phyloP scores from a whole-genome alignment of 352 stramenopile species.

The Thalassiosira oceanica region DNA sequence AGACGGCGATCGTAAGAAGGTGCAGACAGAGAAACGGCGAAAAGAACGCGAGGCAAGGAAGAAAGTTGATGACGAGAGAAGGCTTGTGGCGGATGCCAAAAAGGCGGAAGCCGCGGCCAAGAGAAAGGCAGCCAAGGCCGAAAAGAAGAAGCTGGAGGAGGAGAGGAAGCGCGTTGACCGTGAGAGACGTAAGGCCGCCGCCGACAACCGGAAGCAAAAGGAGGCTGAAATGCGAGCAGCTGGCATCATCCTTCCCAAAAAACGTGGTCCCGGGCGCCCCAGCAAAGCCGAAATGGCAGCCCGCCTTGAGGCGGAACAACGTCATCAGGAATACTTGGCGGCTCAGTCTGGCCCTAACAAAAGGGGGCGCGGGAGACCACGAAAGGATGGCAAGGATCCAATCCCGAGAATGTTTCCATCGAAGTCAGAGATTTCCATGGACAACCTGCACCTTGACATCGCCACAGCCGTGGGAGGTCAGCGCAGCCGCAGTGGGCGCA shows the following conservation, averaged over 20 bases:
- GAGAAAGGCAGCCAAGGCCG: conserved; percentile 2
- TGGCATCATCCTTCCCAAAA: conserved; percentile 7
- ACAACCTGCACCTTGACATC: conserved; percentile 11
- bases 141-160: conserved; percentile 20
- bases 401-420: conserved; percentile 24
- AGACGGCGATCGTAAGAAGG: too few species aligned
- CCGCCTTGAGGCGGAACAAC: conserved; percentile 5
- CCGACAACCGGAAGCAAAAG: conserved; percentile 8
- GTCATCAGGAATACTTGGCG: neutral
- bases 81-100: conserved; percentile 17
- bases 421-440: conserved; percentile 26
- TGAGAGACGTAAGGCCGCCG: conserved; percentile 6
- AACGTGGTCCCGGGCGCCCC: conserved; percentile 10
- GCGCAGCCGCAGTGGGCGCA: conserved; percentile 67
- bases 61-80: conserved; percentile 30
- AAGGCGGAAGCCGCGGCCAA: conserved; percentile 21
- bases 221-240: conserved; percentile 9
- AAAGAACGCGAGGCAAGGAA: conserved; percentile 20
- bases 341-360: conserved; percentile 18
- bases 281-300: conserved; percentile 14
- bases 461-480: conserved; percentile 31
- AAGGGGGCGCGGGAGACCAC: conserved; percentile 46
- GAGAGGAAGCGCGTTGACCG: conserved; percentile 10
- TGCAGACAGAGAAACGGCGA: conserved; percentile 42
- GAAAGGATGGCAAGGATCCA: conserved; percentile 43